These are phyloP conservation scores for Patellifolia procumbens DNA, from an alignment of 179 eudicot species.

Conservation along the genomic window DNA sequence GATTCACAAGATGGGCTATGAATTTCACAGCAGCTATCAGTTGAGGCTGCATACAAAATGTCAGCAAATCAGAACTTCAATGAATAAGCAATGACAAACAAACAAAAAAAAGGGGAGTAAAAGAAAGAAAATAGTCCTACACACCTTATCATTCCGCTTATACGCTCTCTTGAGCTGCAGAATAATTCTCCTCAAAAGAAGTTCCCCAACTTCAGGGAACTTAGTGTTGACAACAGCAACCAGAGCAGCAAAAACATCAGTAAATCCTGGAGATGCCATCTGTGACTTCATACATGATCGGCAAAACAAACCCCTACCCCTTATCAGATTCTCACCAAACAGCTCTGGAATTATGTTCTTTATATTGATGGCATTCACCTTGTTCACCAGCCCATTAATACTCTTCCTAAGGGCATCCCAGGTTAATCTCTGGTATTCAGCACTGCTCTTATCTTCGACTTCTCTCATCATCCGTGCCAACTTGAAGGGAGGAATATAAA, in stretches of 20 bases:
- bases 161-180: conserved; percentile 78
- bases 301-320: conserved; percentile 84
- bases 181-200: conserved; percentile 68
- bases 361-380: conserved; percentile 74
- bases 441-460: conserved; percentile 68
- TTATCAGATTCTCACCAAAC: conserved; percentile 69
- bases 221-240: conserved; percentile 86
- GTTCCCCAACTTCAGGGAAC: conserved; percentile 82
- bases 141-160: conserved; percentile 90
- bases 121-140: background rate
- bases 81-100: background rate
- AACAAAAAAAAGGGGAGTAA: background rate
- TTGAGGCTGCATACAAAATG: conserved; percentile 58
- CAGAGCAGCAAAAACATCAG: conserved; percentile 81
- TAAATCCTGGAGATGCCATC: conserved; percentile 89
- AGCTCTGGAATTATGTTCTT: conserved; percentile 82
- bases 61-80: conserved; percentile 6
- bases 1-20: conserved; percentile 90
- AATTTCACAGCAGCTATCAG: conserved; percentile 84
- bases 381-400: conserved; percentile 84
- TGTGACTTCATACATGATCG: conserved; percentile 88
- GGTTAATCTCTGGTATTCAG: conserved; percentile 74
- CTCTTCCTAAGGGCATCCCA: conserved; percentile 93
- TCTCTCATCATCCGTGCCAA: conserved; percentile 84
- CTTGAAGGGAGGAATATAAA: conserved; percentile 77